Evolutionary conservation across 371 early-diverging fungal genomes (phyloP), one percentile per base, ranked within the genome.

Genomic region (Mortierella sp.): DNA sequence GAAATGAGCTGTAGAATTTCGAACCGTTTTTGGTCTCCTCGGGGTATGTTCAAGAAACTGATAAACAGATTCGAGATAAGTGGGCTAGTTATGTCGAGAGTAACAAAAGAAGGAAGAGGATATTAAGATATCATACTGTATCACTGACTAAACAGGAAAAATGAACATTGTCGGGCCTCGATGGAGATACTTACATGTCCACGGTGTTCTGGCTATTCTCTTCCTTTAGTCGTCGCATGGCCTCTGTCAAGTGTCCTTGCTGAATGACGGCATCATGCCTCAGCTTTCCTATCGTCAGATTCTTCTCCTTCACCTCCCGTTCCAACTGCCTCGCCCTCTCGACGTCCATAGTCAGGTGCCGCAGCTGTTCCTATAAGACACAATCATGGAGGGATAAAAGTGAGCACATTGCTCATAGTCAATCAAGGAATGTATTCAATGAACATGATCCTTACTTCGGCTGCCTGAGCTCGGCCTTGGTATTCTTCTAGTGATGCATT

Each of bases 1-100:
- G 94, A 87, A 79, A 97, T 95, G 48, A 97, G 87, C 37, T 88
- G 89, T 54, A 97, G 78, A 48, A 95, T 93, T 75, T 97, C 96
- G 70, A 84, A 97, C 32, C 94, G 87, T 72, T 94, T 95, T 47
- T 90, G 84, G 72, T 95, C 96, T 24, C 95, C 95, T 28, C 95
- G 86, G 32, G 93, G 93, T 37, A 93, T 87, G 56, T 89, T 81
- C 59, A 95, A 79, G 73, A 95, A 97, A 1, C 92, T 90, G 54
- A 95, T 90, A 30, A 97, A 81, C 19, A 97, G 86, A 57, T 94
- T 95, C 43, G 94, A 89, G 37, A 95, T 90, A 12, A 97, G 80
- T 28, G 92, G 91, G 63, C 93, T 92, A 79, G 19, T 30, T 9
- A 14, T 3, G 21, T 15, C 3, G 32, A 19, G 46, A 51, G 30